phyloP scores from a whole-genome alignment of 345 rosid species.

The Moringa oleifera region DNA sequence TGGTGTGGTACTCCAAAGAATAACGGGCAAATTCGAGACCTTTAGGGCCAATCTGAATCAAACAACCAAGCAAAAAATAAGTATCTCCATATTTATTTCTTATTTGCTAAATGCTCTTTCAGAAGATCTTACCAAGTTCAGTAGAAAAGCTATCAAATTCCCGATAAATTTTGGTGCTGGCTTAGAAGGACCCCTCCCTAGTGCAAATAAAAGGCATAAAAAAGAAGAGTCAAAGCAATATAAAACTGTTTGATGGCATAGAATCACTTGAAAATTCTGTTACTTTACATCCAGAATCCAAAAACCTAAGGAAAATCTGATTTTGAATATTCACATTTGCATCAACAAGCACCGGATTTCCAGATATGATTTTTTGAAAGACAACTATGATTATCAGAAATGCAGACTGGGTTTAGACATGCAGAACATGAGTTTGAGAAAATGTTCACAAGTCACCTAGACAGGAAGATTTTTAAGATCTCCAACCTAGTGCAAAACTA shows the following conservation, averaged over 20 bases:
- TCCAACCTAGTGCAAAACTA: not conserved
- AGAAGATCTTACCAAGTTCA: slow-evolving; percentile 61
- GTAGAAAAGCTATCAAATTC: slow-evolving; percentile 64
- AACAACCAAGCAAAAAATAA: not conserved
- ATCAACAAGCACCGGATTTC: no score
- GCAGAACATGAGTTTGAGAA: not conserved
- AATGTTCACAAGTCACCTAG: not conserved
- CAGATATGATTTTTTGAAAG: no score
- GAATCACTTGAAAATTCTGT: not conserved
- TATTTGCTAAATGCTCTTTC: not conserved
- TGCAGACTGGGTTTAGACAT: not conserved
- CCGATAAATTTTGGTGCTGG: slow-evolving; percentile 85
- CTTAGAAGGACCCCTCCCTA: slow-evolving; percentile 86
- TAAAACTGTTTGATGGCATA: not conserved
- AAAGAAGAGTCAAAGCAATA: slow-evolving; percentile 5
- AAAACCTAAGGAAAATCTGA: not conserved
- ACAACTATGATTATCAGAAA: no score
- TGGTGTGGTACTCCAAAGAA: slow-evolving; percentile 93
- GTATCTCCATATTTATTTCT: no score
- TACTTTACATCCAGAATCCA: no score
- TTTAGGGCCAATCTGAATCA: slow-evolving; percentile 79
- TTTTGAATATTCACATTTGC: not conserved
- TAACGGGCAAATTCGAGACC: slow-evolving; percentile 96
- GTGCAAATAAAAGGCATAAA: slow-evolving; percentile 5
- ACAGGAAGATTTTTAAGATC: not conserved